Percentiles rank a stretch among this genome's conserved stretches.
Conservation (phyloP, 257 asterid species). For the Penstemon davidsonii region DNA sequence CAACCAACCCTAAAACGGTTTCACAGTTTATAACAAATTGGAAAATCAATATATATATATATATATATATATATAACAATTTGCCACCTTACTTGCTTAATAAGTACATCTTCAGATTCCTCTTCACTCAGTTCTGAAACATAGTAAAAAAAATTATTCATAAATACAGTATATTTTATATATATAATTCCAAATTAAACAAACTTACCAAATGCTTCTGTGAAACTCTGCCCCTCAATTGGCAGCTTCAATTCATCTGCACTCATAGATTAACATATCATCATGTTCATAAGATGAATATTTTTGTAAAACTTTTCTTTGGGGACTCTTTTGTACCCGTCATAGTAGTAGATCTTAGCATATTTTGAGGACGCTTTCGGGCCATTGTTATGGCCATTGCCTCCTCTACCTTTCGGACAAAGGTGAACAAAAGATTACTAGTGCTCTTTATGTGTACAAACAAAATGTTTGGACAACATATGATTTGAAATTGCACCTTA, state of each 20-base stretch:
- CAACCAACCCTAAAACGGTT: constrained; percentile 68
- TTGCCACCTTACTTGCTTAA: constrained; percentile 61
- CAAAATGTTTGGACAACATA: no score
- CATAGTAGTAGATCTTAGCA: constrained; percentile 39
- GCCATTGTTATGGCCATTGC: constrained; percentile 85
- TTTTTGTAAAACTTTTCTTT: constrained; percentile 37
- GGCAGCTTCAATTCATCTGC: constrained; percentile 81
- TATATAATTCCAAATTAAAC: neutral
- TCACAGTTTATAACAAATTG: neutral
- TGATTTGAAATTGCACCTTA: constrained; percentile 47
- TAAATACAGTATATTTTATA: neutral
- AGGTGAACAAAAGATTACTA: neutral
- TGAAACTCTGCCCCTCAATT: constrained; percentile 45
- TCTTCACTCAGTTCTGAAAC: constrained; percentile 70
- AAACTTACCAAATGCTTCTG: constrained; percentile 59
- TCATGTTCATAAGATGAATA: neutral
- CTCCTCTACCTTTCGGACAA: constrained; percentile 68
- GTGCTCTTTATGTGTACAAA: no score
- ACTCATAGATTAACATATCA: constrained; percentile 14
- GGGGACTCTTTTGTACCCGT: constrained; percentile 54
- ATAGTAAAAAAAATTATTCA: constrained; percentile 13
- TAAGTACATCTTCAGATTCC: constrained; percentile 69
- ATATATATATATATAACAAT: neutral
- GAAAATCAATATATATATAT: no score
- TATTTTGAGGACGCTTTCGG: constrained; percentile 59